Evolutionary conservation across 148 eudicot species (phyloP), one percentile per base, ranked within the genome.

Genomic region (Hydrangea macrophylla): DNA sequence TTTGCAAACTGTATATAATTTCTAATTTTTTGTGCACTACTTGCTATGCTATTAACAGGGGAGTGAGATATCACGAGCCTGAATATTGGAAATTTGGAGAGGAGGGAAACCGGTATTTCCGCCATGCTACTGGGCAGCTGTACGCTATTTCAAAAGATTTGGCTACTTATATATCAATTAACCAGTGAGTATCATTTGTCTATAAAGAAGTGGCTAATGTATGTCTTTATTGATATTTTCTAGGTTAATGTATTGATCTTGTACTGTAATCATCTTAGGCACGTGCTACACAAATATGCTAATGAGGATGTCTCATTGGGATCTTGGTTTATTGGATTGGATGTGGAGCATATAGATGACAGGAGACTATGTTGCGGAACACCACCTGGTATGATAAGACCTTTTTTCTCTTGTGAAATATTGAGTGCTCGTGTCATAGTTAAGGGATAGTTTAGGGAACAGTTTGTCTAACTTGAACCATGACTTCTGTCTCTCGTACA

Each of bases 21-120:
- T 45, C 61, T 71, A 27, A 42, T 57, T 30, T 44, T 24, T 7
- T 55, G 26, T 30, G 71, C 56, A 67, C 64, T 30, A 72, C n/a
- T 20, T 45, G 35, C 65, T 71, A 37, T 11, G 17, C 59, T 33
- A 57, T 72, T 54, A 63, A 60, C 75, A 84, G 88, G 86, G 88
- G 90, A 75, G 84, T 83, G 76, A 77, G 90, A 66, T 86, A 86
- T 73, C 88, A 83, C 36, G 90, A 86, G 67, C 90, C 90, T 1
- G 90, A 86, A 62, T 84, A 86, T 50, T 86, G 90, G 90, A 86
- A 86, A 83, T 86, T 86, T 44, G 90, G 90, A n/a, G 87, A 82
- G 40, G 79, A 77, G n/a, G 87, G 90, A 68, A 81, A 81, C 78
- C 83, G 81, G 73, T 86, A 86, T 62, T 83, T 86, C 28, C 88